Base-by-base conservation (phyloP, 176 grass and related monocot genomes). In the Metroxylon sagu region DNA sequence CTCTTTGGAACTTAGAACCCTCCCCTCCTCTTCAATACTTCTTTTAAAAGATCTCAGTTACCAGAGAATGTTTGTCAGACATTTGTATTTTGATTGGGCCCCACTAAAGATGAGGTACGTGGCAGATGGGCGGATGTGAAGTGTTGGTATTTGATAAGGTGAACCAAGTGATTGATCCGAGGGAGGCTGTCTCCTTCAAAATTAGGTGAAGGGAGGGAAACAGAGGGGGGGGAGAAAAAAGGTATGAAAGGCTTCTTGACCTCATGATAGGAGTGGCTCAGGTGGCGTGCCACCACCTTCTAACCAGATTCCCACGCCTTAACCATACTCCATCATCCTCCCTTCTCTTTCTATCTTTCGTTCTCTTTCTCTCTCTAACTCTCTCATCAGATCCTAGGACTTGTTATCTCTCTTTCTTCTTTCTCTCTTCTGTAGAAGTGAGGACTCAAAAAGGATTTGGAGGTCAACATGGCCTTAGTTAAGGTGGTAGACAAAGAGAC, bases 241-340 rank as follows among this genome's bases (percentile, higher is more conserved):
- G 15, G 25, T 8, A 0, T 8, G 59, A 53, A 60, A 67, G 72
- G 64, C 70, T 73, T 48, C 68, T 83, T 80, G 80, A 77, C 18
- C 76, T 92, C 76, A 92, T 92, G 83, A 92, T 92, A 81, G 29
- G 73, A 58, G 65, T 63, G 29, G 57, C 71, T 83, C 88, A 75
- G 70, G 77, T 85, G 89, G 89, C 85, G 81, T 95, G 85, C 89
- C 80, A 57, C 63, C 19, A 65, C 65, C 29, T 82, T 54, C 74
- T 83, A 89, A 95, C 78, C 75, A 85, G 89, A 89, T 89, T 89
- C 82, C 76, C 89, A 89, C 76, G 79, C 82, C 73, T 64, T 82
- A 79, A 88, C 25, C 15, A 43, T 43, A 60, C 31, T 60, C 57
- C 26, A 60, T 29, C 57, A n/a, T 60, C 57, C 10, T 16, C 25